phyloP scores from a whole-genome alignment of 192 early-diverging fungal genomes.

The Linnemannia zychae region DNA sequence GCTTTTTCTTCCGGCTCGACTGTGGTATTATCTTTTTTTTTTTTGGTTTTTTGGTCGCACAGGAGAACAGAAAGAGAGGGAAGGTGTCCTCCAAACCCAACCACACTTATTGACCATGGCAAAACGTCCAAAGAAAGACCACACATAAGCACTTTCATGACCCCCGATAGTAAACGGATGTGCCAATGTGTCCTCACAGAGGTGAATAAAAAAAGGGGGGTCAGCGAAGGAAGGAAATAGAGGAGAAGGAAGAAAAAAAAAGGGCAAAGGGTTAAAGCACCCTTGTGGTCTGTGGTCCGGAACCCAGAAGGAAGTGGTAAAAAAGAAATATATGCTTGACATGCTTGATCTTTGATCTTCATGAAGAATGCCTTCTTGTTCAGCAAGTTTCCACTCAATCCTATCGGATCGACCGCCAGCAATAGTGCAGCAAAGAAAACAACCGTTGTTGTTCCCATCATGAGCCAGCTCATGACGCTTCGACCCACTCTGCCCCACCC shows the following conservation, averaged over 20 bases:
- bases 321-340: too few species aligned
- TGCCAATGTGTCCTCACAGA: background rate
- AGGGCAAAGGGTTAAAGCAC: background rate
- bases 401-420: background rate
- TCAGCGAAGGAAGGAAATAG: background rate
- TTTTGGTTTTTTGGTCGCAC: too few species aligned
- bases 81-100: background rate
- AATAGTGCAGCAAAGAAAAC: background rate
- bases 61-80: background rate
- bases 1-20: background rate
- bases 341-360: background rate
- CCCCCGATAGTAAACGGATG: background rate
- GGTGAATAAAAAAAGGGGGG: conserved; percentile 1
- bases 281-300: background rate
- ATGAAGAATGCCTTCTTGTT: background rate
- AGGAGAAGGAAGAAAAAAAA: background rate
- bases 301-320: background rate
- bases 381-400: background rate
- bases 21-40: too few species aligned
- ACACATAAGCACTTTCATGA: background rate
- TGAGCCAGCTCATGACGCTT: background rate
- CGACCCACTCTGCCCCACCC: background rate
- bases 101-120: background rate
- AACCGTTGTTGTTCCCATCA: background rate
- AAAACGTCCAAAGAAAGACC: background rate